Evolutionary conservation across 148 eudicot species (phyloP).

Genomic region (Rhododendron ferrugineum): DNA sequence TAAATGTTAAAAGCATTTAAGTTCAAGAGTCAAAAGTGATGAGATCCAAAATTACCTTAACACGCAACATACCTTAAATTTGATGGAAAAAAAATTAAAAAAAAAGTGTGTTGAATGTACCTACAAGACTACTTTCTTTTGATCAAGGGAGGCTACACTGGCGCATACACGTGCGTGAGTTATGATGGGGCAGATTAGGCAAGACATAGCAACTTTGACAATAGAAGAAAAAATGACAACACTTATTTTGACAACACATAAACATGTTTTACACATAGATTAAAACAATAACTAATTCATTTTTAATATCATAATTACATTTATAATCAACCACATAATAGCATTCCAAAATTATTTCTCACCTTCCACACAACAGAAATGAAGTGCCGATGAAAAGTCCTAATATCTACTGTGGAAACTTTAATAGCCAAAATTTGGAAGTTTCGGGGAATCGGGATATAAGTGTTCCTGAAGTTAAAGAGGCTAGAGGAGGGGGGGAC

Average conservation of each 20-base stretch:
- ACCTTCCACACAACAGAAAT: not conserved
- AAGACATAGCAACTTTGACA: not conserved
- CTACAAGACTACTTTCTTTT: not conserved
- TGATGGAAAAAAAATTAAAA: not conserved
- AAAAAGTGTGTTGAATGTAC: not conserved
- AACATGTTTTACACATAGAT: not conserved
- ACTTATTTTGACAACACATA: not conserved
- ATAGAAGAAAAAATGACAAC: not conserved
- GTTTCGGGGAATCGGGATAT: not conserved
- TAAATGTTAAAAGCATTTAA: not conserved
- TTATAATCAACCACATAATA: not conserved
- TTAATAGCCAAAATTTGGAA: not conserved
- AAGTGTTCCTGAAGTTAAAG: not conserved
- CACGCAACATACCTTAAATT: not conserved
- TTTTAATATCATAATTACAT: not conserved
- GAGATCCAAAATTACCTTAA: not conserved
- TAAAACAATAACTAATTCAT: no score
- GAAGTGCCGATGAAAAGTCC: not conserved
- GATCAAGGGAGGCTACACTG: not conserved
- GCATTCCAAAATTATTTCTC: not conserved
- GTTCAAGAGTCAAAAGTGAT: not conserved
- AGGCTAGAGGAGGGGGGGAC: no score
- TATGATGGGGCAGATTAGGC: not conserved
- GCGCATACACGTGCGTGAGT: not conserved
- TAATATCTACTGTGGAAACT: not conserved